Percentiles rank a stretch among this genome's conserved stretches.
Evolutionary conservation across 306 rosid species (phyloP).

Genomic region (Lagenaria siceraria): DNA sequence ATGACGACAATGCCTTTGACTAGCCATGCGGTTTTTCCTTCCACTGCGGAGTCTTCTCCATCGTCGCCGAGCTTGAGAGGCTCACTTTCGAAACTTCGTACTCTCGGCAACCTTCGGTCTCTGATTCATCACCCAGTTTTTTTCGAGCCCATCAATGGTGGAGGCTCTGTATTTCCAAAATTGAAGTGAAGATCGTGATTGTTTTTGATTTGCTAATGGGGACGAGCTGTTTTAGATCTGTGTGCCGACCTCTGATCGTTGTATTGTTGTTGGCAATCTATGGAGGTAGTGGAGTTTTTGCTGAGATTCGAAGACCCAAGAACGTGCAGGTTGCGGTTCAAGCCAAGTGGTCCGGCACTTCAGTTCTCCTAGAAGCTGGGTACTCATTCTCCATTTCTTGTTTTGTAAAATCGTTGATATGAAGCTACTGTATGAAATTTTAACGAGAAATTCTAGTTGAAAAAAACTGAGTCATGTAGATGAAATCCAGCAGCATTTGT

Average conservation of each 20-base stretch:
- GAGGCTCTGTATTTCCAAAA: conserved; percentile 2
- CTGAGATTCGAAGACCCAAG: conserved; percentile 42
- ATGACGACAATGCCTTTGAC: background rate
- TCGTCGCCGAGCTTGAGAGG: background rate
- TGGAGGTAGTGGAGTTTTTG: conserved; percentile 20
- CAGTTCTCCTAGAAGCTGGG: conserved; percentile 92
- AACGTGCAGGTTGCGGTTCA: conserved; percentile 70
- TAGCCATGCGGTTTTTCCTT: background rate
- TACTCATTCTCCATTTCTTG: background rate
- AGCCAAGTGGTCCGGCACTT: conserved; percentile 82
- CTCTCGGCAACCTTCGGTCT: conserved; percentile 5
- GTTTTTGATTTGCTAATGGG: conserved; percentile 19
- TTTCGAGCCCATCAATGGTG: conserved; percentile 11
- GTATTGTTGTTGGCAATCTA: conserved; percentile 18
- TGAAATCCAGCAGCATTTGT: background rate
- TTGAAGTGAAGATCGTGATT: conserved; percentile 8
- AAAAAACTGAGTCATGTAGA: background rate
- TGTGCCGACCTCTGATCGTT: conserved; percentile 23
- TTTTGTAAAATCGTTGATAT: background rate
- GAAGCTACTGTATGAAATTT: background rate
- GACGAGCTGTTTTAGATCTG: conserved; percentile 27
- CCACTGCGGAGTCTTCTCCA: conserved; percentile 11
- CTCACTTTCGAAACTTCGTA: background rate
- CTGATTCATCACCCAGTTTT: background rate
- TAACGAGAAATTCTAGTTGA: background rate